These are phyloP conservation scores for Lolium rigidum DNA, from an alignment of 176 grass and related monocot genomes.

Conservation along the genomic window DNA sequence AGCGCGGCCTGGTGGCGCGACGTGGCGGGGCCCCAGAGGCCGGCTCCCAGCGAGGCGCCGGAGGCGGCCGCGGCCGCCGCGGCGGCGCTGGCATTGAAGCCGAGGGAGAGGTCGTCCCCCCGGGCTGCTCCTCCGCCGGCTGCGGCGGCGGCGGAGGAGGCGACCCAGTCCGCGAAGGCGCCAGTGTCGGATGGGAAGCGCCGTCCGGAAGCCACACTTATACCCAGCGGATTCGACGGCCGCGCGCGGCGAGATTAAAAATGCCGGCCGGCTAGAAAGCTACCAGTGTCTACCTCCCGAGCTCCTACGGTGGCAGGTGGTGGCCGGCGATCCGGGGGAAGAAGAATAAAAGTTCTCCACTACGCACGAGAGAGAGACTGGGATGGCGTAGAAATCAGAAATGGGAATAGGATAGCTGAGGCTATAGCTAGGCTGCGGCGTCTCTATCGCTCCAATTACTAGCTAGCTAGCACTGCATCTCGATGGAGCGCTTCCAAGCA, in stretches of 20 bases:
- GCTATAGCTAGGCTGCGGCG: conserved; percentile 13
- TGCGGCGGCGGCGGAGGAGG: conserved; percentile 63
- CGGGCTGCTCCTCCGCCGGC: conserved; percentile 35
- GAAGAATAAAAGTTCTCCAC: conserved; percentile 45
- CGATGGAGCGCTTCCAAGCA: conserved; percentile 21
- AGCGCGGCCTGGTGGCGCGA: conserved; percentile 47
- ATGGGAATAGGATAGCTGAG: neutral
- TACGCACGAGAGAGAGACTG: neutral
- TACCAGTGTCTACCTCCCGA: neutral
- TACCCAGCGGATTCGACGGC: neutral
- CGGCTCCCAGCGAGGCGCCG: conserved; percentile 55
- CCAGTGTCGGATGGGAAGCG: conserved; percentile 98
- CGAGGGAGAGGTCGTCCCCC: conserved; percentile 92
- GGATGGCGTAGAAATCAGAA: neutral
- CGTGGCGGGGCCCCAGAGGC: conserved; percentile 33
- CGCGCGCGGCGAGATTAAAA: conserved; percentile 37
- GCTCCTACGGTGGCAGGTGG: neutral
- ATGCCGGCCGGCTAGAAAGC: neutral
- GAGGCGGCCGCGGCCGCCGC: conserved; percentile 57
- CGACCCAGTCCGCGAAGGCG: conserved; percentile 97
- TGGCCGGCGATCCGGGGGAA: conserved; percentile 24
- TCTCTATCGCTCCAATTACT: conserved; percentile 39
- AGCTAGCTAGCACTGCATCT: neutral
- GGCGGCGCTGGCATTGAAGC: conserved; percentile 83
- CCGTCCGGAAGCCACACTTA: conserved; percentile 95